phyloP scores from a whole-genome alignment of 2,329 filamentous ascomycete species.

The Fusarium liriodendri region DNA sequence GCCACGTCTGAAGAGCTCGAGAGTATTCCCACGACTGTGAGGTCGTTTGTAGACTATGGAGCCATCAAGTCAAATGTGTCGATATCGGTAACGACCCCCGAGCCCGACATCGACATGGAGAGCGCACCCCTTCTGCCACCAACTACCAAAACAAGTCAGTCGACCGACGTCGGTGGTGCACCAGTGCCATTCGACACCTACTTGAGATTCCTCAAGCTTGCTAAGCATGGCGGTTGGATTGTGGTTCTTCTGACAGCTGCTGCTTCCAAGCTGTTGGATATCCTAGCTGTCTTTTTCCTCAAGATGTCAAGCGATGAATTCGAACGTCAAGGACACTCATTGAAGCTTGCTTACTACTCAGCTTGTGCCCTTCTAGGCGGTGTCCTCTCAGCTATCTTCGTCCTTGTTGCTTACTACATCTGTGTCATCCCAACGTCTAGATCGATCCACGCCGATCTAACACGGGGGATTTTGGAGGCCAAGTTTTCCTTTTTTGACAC shows the following conservation, averaged over 20 bases:
- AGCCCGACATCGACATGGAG: not conserved
- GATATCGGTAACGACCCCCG: not conserved
- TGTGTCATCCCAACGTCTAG: not conserved
- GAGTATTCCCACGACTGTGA: not conserved
- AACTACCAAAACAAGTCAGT: not conserved
- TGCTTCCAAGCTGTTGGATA: not conserved
- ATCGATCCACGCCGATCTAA: not conserved
- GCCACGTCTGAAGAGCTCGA: fast-evolving
- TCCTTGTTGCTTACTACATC: not conserved
- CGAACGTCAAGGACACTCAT: not conserved
- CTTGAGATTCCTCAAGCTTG: not conserved
- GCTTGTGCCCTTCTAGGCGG: not conserved
- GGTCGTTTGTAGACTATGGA: not conserved
- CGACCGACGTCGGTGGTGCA: not conserved
- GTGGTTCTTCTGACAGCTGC: not conserved
- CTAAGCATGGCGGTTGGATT: not conserved
- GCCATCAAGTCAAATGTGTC: not conserved
- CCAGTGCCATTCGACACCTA: not conserved
- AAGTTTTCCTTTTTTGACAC: not conserved
- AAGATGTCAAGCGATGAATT: not conserved
- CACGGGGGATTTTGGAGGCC: not conserved
- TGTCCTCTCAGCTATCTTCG: not conserved
- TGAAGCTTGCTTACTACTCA: not conserved
- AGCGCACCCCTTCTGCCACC: not conserved
- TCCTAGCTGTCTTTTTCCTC: not conserved